Evolutionary conservation across 805 yeast species (phyloP).

Genomic region (Sugiyamaella americana): DNA sequence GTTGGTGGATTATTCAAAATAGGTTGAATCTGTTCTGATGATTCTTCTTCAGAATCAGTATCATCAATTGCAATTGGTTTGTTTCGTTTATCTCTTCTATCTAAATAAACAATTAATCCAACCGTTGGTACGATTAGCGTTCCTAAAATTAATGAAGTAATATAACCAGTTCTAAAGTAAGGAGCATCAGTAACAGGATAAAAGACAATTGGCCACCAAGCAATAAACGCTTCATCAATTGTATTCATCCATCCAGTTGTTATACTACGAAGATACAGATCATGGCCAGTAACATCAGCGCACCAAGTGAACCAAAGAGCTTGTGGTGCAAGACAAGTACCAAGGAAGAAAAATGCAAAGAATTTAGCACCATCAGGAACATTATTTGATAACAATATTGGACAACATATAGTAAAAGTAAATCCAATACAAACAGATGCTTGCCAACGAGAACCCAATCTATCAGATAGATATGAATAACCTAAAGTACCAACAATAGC

Average conservation of each 20-base stretch:
- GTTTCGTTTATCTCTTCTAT: slow-evolving; percentile 9
- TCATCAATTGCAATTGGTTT: background rate
- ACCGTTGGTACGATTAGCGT: slow-evolving; percentile 17
- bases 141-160: slow-evolving; percentile 12
- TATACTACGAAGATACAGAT: slow-evolving; percentile 15
- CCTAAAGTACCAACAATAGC: slow-evolving; percentile 11
- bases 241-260: slow-evolving; percentile 18
- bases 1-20: too few relatives aligned
- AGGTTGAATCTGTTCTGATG: too few relatives aligned
- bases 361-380: slow-evolving; percentile 14
- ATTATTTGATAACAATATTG: slow-evolving; percentile 10
- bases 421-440: slow-evolving; percentile 16
- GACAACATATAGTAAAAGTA: slow-evolving; percentile 15
- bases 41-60: background rate
- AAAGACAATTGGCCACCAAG: slow-evolving; percentile 18
- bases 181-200: slow-evolving; percentile 18
- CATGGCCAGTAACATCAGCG: slow-evolving; percentile 14
- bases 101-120: slow-evolving; percentile 12
- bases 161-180: slow-evolving; percentile 11
- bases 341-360: slow-evolving; percentile 14
- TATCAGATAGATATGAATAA: slow-evolving; percentile 13
- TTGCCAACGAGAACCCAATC: slow-evolving; percentile 14
- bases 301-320: slow-evolving; percentile 18
- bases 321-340: slow-evolving; percentile 15
- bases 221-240: slow-evolving; percentile 15